These are phyloP conservation scores for Mycosarcoma mackinlayi DNA, from an alignment of 1,284 basidiomycete genomes.

Conservation along the genomic window DNA sequence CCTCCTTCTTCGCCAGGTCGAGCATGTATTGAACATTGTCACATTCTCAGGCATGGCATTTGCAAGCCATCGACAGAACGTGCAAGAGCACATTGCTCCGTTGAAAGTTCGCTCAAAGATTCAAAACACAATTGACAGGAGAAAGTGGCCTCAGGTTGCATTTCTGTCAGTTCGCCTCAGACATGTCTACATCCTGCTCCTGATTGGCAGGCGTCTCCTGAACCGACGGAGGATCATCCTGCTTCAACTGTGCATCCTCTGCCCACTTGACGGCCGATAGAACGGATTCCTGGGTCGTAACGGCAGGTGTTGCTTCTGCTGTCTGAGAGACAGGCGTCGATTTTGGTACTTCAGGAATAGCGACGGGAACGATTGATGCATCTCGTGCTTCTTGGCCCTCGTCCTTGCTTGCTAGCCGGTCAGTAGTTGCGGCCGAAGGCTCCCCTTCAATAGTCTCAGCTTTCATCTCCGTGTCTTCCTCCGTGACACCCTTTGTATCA, in stretches of 20 bases:
- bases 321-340: constrained; percentile 1
- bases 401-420: not conserved
- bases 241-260: not conserved
- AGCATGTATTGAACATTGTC: too few species aligned
- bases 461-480: not conserved
- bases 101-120: not conserved
- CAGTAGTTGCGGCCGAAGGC: not conserved
- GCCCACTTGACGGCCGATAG: too few species aligned
- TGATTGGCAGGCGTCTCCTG: constrained; percentile 11
- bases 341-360: constrained; percentile 1
- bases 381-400: constrained; percentile 1
- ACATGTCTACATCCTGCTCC: constrained; percentile 27
- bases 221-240: not conserved
- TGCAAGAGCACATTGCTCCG: too few species aligned
- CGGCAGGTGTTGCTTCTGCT: not conserved
- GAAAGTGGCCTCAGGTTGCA: not conserved
- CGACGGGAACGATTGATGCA: constrained; percentile 4
- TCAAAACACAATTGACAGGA: not conserved
- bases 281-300: not conserved
- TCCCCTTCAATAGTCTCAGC: not conserved
- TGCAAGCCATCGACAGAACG: too few species aligned
- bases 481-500: not conserved
- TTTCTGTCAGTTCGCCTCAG: constrained; percentile 13
- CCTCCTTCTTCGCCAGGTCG: too few species aligned
- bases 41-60: too few species aligned